phyloP scores from a whole-genome alignment of 2,329 filamentous ascomycete species.

The Emericellopsis cladophorae region DNA sequence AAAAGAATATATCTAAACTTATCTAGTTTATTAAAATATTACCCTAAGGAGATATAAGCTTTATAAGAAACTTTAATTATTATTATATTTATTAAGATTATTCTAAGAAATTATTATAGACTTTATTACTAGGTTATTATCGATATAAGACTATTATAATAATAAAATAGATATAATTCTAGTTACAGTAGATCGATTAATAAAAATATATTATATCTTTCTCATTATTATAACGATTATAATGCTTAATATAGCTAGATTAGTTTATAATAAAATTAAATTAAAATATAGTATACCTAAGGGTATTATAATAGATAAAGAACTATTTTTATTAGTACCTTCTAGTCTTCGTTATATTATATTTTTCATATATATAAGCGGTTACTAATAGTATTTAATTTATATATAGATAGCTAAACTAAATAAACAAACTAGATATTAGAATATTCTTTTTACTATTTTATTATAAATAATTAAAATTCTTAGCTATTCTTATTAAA shows the following conservation, averaged over 20 bases:
- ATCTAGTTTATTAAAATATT: not conserved
- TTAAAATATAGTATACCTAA: no score
- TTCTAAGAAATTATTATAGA: not conserved
- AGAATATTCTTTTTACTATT: not conserved
- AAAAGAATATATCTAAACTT: not conserved
- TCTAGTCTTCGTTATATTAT: not conserved
- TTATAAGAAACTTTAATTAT: no score
- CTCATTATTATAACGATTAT: not conserved
- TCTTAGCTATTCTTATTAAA: not conserved
- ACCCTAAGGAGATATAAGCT: no score
- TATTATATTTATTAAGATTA: no score
- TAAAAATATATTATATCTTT: not conserved
- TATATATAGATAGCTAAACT: not conserved
- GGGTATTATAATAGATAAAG: not conserved
- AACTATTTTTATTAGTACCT: not conserved
- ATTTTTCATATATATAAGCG: not conserved
- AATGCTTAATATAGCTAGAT: not conserved
- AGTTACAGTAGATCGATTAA: not conserved
- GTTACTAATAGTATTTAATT: not conserved
- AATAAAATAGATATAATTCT: not conserved
- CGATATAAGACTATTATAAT: not conserved
- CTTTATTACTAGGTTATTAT: no score
- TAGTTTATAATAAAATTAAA: no score
- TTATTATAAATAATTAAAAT: not conserved
- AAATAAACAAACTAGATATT: not conserved